A percentile compares a stretch with the other conserved stretches of the same genome.
These are phyloP conservation scores for Penicillium chermesinum DNA, from an alignment of 495 filamentous ascomycete genomes.

Conservation along the genomic window DNA sequence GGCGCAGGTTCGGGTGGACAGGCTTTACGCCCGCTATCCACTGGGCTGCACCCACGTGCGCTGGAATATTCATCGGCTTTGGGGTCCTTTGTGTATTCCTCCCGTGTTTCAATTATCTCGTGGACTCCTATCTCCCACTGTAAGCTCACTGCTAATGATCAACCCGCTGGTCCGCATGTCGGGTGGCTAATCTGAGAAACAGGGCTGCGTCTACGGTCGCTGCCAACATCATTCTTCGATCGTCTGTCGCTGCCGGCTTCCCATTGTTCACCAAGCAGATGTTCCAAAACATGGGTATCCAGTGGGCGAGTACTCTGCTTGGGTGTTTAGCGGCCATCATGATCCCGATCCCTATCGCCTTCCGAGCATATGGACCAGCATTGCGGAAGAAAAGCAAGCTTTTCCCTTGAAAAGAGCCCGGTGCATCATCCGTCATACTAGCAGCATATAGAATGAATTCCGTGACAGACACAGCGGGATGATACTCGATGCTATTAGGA, in stretches of 20 bases:
- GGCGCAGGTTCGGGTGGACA: constrained; percentile 39
- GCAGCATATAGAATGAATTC: too few relatives aligned
- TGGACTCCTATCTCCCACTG: constrained; percentile 58
- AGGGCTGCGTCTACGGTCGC: constrained; percentile 82
- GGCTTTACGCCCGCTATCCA: constrained; percentile 30
- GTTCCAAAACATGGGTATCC: constrained; percentile 71
- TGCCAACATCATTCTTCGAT: constrained; percentile 83
- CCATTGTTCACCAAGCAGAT: constrained; percentile 79
- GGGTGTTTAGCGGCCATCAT: constrained; percentile 65
- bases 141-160: constrained; percentile 35
- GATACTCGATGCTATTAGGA: too few relatives aligned
- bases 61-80: constrained; percentile 31
- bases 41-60: constrained; percentile 31
- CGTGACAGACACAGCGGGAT: too few relatives aligned
- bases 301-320: constrained; percentile 75
- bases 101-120: constrained; percentile 38
- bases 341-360: constrained; percentile 63
- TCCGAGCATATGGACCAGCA: constrained; percentile 30
- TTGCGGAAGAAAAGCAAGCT: constrained; percentile 33
- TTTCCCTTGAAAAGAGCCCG: background rate
- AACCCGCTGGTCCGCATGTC: background rate
- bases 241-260: constrained; percentile 69
- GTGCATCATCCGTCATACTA: too few relatives aligned
- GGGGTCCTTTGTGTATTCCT: constrained; percentile 36
- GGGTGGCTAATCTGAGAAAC: background rate